These are phyloP conservation scores for Saccharomycopsis javanensis DNA, from an alignment of 805 yeast genomes.

Conservation along the genomic window DNA sequence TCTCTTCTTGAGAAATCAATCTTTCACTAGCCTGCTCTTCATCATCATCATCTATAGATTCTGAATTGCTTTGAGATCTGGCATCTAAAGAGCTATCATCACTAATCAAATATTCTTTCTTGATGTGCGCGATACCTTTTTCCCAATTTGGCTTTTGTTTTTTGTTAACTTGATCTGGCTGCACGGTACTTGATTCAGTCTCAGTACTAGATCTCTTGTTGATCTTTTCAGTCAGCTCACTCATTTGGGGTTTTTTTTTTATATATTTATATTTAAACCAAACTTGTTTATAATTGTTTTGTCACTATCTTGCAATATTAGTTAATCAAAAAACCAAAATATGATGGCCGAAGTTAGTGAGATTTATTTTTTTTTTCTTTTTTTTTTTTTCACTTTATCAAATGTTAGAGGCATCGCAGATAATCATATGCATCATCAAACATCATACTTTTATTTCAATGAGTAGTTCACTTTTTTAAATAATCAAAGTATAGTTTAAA, in stretches of 20 bases:
- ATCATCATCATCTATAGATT: conserved; percentile 35
- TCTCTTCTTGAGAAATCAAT: conserved; percentile 37
- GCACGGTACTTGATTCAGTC: neutral
- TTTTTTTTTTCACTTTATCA: neutral
- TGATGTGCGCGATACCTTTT: conserved; percentile 64
- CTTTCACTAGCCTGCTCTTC: conserved; percentile 37
- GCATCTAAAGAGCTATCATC: conserved; percentile 5
- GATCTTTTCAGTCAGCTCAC: neutral
- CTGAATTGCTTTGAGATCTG: conserved; percentile 19
- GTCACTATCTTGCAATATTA: too few species aligned
- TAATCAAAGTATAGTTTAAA: neutral
- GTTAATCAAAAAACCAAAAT: too few species aligned
- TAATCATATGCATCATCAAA: neutral
- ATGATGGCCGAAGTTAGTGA: neutral
- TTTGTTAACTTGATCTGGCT: neutral
- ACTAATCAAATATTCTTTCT: conserved; percentile 53
- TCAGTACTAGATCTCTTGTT: neutral
- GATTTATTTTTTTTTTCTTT: neutral
- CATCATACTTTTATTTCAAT: too few species aligned
- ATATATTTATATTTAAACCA: neutral
- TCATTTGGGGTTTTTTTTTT: too few species aligned
- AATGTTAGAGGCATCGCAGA: neutral
- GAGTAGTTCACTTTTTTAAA: neutral
- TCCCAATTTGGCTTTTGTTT: neutral
- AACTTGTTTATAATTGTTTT: neutral